These are phyloP conservation scores for Citrus mangshanensis DNA, from an alignment of 345 rosid genomes.

Conservation along the genomic window DNA sequence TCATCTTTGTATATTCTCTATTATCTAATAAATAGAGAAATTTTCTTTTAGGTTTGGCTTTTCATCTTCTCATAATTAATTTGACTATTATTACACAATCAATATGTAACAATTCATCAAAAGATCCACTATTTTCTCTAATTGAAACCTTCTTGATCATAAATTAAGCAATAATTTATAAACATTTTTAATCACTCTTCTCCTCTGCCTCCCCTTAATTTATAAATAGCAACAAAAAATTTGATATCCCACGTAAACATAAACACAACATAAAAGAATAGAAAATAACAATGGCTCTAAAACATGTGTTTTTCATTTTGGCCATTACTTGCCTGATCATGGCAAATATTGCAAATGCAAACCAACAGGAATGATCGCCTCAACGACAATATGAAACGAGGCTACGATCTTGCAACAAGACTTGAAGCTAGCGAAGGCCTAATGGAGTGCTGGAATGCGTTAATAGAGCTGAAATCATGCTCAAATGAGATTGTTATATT, in stretches of 20 bases:
- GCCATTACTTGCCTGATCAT: conserved; percentile 18
- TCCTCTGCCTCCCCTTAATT: neutral
- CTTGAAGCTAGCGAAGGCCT: conserved; percentile 39
- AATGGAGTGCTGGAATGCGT: conserved; percentile 63
- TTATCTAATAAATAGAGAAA: too few relatives aligned
- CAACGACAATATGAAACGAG: conserved; percentile 9
- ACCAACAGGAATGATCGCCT: conserved; percentile 7
- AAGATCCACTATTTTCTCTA: too few relatives aligned
- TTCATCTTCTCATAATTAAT: too few relatives aligned
- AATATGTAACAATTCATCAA: too few relatives aligned
- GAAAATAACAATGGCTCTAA: conserved; percentile 11
- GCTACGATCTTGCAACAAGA: conserved; percentile 28
- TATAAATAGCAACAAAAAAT: neutral
- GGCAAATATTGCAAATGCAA: conserved; percentile 1
- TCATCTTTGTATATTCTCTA: too few relatives aligned
- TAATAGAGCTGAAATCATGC: conserved; percentile 64
- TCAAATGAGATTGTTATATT: conserved; percentile 60
- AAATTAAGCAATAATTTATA: too few relatives aligned
- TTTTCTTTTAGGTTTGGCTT: too few relatives aligned
- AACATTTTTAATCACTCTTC: too few relatives aligned
- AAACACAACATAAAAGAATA: neutral
- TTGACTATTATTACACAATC: too few relatives aligned
- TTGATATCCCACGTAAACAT: neutral
- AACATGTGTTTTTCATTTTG: conserved; percentile 7
- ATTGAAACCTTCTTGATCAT: too few relatives aligned